Conservation (phyloP, 73 alveolate genomes). For the Paramecium sexaurelia region DNA sequence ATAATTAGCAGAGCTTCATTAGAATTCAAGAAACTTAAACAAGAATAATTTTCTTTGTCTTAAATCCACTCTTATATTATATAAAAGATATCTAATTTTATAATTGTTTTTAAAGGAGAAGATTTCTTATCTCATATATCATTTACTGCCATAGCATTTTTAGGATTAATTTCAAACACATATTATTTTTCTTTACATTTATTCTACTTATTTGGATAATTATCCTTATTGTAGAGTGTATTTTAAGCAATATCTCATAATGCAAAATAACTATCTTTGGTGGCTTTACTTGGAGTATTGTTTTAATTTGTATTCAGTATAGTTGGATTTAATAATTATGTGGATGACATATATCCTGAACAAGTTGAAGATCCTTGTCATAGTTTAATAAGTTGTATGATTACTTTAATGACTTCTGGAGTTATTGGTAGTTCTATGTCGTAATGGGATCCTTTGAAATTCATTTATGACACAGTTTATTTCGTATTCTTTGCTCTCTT, state of each 20-base stretch:
- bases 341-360: constrained; percentile 54
- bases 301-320: constrained; percentile 47
- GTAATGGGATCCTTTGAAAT: constrained; percentile 64
- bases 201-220: constrained; percentile 32
- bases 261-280: constrained; percentile 33
- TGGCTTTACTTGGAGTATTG: constrained; percentile 42
- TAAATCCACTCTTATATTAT: not conserved
- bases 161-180: not conserved
- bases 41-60: not conserved
- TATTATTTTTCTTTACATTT: constrained; percentile 45
- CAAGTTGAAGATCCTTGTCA: constrained; percentile 40
- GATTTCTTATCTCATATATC: constrained; percentile 28
- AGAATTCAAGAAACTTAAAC: constrained; percentile 42
- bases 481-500: constrained; percentile 50
- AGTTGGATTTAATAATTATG: constrained; percentile 53
- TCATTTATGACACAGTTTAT: constrained; percentile 52
- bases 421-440: constrained; percentile 64
- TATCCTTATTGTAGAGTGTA: constrained; percentile 18
- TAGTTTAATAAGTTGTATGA: constrained; percentile 56
- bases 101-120: constrained; percentile 2
- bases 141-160: constrained; percentile 8
- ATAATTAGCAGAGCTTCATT: constrained; percentile 50
- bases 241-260: constrained; percentile 52
- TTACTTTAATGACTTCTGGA: constrained; percentile 63
- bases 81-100: not conserved